phyloP scores from a whole-genome alignment of 1,284 basidiomycete species.

The Tilletia caries region DNA sequence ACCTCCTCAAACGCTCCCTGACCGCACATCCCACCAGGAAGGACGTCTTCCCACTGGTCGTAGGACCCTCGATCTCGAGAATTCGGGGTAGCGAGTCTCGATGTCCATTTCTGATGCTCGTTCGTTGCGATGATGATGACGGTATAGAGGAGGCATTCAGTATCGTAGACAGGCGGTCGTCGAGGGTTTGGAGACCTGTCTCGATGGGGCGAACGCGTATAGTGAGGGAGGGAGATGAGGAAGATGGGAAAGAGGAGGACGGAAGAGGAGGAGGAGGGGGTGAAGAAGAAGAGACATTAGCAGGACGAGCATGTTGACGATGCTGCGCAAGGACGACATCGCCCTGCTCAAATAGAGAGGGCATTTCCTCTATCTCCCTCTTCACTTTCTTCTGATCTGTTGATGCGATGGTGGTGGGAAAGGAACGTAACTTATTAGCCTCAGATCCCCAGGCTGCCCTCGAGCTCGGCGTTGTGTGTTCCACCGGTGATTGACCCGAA shows the following conservation, averaged over 20 bases:
- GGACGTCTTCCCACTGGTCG: neutral
- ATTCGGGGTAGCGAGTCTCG: neutral
- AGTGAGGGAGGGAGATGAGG: neutral
- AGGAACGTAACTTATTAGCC: too few species aligned
- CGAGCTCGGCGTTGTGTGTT: too few species aligned
- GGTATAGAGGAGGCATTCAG: neutral
- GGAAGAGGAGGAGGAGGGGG: neutral
- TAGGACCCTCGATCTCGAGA: conserved; percentile 4
- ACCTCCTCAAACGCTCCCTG: neutral
- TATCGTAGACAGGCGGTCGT: neutral
- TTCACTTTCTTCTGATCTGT: too few species aligned
- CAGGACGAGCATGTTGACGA: neutral
- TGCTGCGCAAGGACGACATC: neutral
- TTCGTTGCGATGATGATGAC: neutral
- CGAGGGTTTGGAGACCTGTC: neutral
- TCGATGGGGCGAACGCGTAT: neutral
- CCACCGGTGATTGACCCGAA: too few species aligned
- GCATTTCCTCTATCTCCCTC: neutral
- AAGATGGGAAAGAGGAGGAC: neutral
- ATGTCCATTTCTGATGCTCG: neutral
- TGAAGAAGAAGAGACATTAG: too few species aligned
- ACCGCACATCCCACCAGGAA: neutral
- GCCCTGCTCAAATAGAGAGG: neutral
- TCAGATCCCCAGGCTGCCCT: too few species aligned
- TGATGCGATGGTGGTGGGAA: too few species aligned